Base-by-base conservation (phyloP, 805 yeast species). In the Naumovozyma dairenensis region DNA sequence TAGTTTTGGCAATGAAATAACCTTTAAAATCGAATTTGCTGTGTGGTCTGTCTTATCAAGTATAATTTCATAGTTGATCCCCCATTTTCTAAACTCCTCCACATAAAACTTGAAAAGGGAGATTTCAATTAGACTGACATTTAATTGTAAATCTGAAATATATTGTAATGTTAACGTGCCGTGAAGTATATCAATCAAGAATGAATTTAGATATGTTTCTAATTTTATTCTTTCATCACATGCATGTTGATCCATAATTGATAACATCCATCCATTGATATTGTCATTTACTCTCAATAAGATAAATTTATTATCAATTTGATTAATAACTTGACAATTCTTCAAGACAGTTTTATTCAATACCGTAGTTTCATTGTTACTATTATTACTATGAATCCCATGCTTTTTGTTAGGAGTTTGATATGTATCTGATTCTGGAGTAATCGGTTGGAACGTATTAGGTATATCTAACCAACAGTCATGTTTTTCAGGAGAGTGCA, bases 241-340 rank as follows among this genome's bases (percentile, higher is more conserved):
- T 0, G 94, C 94, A 60, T 85, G 95, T 47, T 84, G 95, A 49
- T 85, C 95, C 4, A 80, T 46, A 1, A 72, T 56, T 6, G 40
- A 39, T 1, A 40, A 21, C 1, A 47, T n/a, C 2, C 32, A 29
- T 1, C 32, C 13, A 7, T 17, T 26, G 4, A 29, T 6, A 4
- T 18, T 19, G 6, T n/a, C 29, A 16, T 36, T 24, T 0, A 49
- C 25, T 16, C 53, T 60, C 2, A 70, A 52, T 4, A 84, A 57
- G 6, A 85, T 72, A 46, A 82, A 82, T 48, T 78, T 80, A 3
- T 55, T 47, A 29, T 75, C 83, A 3, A 81, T 57, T 49, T 83
- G 94, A 4, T 68, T 62, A 5, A 79, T 59, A 1, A 75, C 64
- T 6, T 45, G 38, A 29, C 55, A 53, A 3, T 45, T 30, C 2